Conservation (phyloP, 192 early-diverging fungal species). For the Coemansia sp. region DNA sequence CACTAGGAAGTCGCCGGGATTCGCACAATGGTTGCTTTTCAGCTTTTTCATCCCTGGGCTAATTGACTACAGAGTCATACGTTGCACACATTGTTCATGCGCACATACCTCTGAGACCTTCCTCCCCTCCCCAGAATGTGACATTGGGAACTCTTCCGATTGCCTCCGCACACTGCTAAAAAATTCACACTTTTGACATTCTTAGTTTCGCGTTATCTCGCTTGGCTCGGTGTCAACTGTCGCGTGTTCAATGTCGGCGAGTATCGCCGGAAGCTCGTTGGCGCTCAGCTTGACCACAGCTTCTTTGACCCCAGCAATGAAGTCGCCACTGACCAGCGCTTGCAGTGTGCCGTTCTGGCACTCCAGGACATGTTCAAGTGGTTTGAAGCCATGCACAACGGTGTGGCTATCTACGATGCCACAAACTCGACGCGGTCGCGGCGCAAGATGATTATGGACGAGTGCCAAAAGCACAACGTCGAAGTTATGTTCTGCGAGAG, state of each 20-base stretch:
- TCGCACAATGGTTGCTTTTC: background rate
- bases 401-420: constrained; percentile 97
- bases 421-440: constrained; percentile 93
- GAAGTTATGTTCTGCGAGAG: constrained; percentile 97
- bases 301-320: constrained; percentile 92
- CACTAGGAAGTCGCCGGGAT: background rate
- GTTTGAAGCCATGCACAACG: constrained; percentile 79
- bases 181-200: constrained; percentile 1
- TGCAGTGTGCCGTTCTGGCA: constrained; percentile 79
- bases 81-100: constrained; percentile 2
- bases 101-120: background rate
- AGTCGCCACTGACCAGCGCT: constrained; percentile 64
- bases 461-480: constrained; percentile 69
- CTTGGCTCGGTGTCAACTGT: constrained; percentile 92
- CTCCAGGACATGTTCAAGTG: constrained; percentile 91
- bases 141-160: background rate
- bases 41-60: background rate
- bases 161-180: background rate
- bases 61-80: constrained; percentile 8
- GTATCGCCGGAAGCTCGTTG: constrained; percentile 90
- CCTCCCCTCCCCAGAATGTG: background rate
- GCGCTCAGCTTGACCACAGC: constrained; percentile 75
- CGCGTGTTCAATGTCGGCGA: constrained; percentile 98
- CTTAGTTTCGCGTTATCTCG: constrained; percentile 86
- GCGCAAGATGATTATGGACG: constrained; percentile 70